Conservation (phyloP, 495 filamentous ascomycete genomes). For the Hypomontagnella monticulosa region DNA sequence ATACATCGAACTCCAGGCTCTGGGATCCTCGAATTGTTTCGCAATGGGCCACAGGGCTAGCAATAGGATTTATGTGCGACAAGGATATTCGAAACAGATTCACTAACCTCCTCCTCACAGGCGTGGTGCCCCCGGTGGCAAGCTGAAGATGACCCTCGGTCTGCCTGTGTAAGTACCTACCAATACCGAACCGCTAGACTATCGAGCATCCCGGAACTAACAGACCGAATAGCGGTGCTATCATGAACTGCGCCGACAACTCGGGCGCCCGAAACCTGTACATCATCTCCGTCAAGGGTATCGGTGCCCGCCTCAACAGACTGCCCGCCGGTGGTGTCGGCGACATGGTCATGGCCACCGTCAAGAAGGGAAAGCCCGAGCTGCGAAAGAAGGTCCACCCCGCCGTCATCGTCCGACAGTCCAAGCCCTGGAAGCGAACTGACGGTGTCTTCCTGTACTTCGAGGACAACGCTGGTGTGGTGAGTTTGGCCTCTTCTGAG, state of each 20-base stretch:
- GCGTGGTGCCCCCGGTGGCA: conserved; percentile 96
- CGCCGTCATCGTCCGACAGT: conserved; percentile 96
- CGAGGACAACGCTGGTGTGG: conserved; percentile 71
- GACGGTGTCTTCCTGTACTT: conserved; percentile 99
- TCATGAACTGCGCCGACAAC: conserved; percentile 96
- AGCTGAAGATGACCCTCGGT: conserved; percentile 99
- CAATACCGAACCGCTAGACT: conserved; percentile 67
- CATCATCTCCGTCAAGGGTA: conserved; percentile 99
- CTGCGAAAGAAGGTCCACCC: conserved; percentile 99
- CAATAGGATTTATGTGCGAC: conserved; percentile 1
- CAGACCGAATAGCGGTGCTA: conserved; percentile 86
- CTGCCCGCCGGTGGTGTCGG: conserved; percentile 95
- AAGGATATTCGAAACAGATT: background rate
- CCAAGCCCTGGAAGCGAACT: conserved; percentile 97
- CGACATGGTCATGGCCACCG: conserved; percentile 99
- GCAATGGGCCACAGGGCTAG: conserved; percentile 1
- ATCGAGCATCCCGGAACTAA: conserved; percentile 63
- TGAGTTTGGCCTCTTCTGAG: conserved; percentile 7
- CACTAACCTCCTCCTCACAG: conserved; percentile 53
- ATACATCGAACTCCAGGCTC: conserved; percentile 1
- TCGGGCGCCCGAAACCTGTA: conserved; percentile 96
- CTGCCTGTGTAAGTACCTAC: conserved; percentile 92
- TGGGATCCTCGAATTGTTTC: background rate
- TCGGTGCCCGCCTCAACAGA: conserved; percentile 97
- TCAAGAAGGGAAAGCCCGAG: conserved; percentile 99